Base-by-base conservation (phyloP, 495 filamentous ascomycete genomes). In the Glutinoglossum americanum region DNA sequence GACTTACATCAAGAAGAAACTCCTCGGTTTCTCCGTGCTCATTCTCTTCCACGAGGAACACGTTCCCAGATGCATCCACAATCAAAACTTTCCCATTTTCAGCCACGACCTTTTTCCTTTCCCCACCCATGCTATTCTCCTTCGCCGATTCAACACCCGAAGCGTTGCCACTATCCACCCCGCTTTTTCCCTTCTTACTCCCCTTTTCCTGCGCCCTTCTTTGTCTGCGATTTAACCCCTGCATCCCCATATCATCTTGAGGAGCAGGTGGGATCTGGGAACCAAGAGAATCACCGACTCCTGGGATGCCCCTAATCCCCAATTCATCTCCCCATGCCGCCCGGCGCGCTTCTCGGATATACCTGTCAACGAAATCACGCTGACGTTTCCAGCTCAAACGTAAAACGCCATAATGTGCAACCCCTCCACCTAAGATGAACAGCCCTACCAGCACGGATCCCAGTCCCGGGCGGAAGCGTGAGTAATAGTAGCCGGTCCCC, bases 401-500 rank as follows among this genome's bases (percentile, higher is more conserved):
- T 59, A 97, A 73, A 13, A 84, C 83, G 15, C 80, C 74, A 67
- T 96, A 97, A 66, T 99, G 92, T 28, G 81, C 83, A 21, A 71
- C 81, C 55, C 93, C 92, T 35, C 89, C 89, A 44, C 82, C 81
- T 37, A 92, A 76, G 56, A 95, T 64, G 66, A 95, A 87, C n/a
- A 94, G 71, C 39, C 90, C 88, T 11, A 80, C 55, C 55, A 97
- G 68, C 51, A 96, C 92, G 10, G 82, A 82, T 21, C 85, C 87
- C 10, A 96, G 72, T 11, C 92, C 92, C 0, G 92, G 92, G 28
- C 92, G 79, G 75, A 87, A 95, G 7, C 92, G 83, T 57, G 75
- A 82, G 71, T 97, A 99, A 75, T 96, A 97, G 74, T 97, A 99
- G 56, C 89, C 93, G 19, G 92, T 96, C 35, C 93, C 92, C 68